These are phyloP conservation scores for Porogramme epimiltina DNA, from an alignment of 1,284 basidiomycete genomes.

Conservation along the genomic window DNA sequence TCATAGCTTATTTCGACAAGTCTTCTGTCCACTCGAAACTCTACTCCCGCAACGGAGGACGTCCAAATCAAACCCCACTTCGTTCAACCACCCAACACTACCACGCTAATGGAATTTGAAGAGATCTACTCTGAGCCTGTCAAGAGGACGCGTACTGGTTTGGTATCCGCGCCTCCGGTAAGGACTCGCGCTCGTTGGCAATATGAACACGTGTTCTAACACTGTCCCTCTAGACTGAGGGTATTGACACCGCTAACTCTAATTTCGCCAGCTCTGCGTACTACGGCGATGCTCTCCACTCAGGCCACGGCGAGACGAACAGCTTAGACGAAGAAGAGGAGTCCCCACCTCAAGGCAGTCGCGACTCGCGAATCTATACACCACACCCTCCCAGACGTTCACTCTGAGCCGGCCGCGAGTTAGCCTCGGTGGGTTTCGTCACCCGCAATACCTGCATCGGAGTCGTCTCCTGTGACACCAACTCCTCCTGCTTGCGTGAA, in stretches of 20 bases:
- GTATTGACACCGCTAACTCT: constrained; percentile 84
- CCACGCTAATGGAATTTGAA: constrained; percentile 45
- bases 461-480: constrained; percentile 23
- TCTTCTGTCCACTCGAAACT: constrained; percentile 67
- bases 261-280: constrained; percentile 57
- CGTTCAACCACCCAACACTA: constrained; percentile 42
- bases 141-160: constrained; percentile 62
- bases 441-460: not conserved
- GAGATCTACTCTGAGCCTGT: constrained; percentile 67
- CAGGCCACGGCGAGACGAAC: constrained; percentile 52
- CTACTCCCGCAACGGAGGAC: constrained; percentile 60
- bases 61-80: constrained; percentile 82
- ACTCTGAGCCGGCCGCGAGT: constrained; percentile 8
- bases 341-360: constrained; percentile 27
- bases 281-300: constrained; percentile 78
- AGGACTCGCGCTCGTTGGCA: constrained; percentile 35
- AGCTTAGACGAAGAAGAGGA: constrained; percentile 40
- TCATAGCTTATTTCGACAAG: constrained; percentile 19
- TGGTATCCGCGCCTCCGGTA: constrained; percentile 84
- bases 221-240: constrained; percentile 66
- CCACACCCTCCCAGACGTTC: constrained; percentile 14
- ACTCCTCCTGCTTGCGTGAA: constrained; percentile 22
- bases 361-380: constrained; percentile 20
- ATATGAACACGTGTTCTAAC: not conserved
- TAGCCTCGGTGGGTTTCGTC: no score